Evolutionary conservation across 2,329 filamentous ascomycete species (phyloP), one percentile per base, ranked within the genome.

Genomic region (Cryphonectria parasitica): DNA sequence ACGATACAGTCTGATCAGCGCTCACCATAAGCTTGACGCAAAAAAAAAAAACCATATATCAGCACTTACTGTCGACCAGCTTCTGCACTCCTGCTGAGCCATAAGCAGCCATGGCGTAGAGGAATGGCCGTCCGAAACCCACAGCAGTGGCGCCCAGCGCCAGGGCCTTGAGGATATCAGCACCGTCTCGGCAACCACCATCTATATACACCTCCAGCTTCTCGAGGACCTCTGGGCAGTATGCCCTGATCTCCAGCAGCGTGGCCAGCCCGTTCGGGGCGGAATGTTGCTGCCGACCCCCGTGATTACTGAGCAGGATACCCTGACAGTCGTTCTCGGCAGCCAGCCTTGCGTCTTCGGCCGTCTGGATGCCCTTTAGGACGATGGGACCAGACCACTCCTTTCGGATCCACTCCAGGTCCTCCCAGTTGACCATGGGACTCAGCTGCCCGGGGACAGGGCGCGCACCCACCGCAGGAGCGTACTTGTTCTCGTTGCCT

Each of bases 111-210:
- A 91, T 77, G 0, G 85, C 88, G 43, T 68, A 73, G 34, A 73
- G 68, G 61, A 71, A 73, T 4, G 73, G 71, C 61, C 73, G 65
- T 13, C 86, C 87, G 36, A 88, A 78, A 0, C 86, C 86, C 0
- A 84, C 86, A 0, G 84, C 85, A 31, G 81, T 87, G 0, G 85
- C 87, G 0, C 87, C 87, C 4, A 88, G 74, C 31, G 84, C 85
- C 22, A 88, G 75, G 1, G 85, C 85, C 73, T 88, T 88, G 60
- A 89, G 79, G 1, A 88, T 83, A 73, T 89, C 87, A 0, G 86
- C 85, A 0, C 87, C 87, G 36, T 86, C 80, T 49, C 84, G 82
- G 41, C 89, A 82, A 0, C 87, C 87, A 4, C 86, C 86, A 68
- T 89, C 87, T 6, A 89, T 77, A 67, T 83, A 85, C 2, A 89